Evolutionary conservation across 805 yeast genomes (phyloP).

Genomic region (Spathaspora sp.): DNA sequence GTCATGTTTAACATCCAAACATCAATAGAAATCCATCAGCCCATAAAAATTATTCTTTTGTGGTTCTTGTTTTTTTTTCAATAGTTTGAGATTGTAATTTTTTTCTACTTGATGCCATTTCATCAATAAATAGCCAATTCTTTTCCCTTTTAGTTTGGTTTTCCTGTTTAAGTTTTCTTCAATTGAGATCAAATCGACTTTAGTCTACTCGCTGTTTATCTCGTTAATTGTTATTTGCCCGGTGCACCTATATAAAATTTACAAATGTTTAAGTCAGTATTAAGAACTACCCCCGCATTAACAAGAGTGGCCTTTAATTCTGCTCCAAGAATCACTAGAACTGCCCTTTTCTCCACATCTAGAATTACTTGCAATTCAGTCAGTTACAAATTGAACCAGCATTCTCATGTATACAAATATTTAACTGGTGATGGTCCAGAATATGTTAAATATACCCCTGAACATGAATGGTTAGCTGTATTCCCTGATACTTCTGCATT

Average conservation of each 20-base stretch:
- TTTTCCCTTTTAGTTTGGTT: background rate
- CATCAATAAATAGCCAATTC: background rate
- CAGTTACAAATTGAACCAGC: slow-evolving; percentile 33
- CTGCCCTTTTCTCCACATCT: slow-evolving; percentile 6
- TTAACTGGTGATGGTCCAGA: slow-evolving; percentile 38
- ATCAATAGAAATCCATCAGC: background rate
- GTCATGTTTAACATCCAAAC: background rate
- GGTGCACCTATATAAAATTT: background rate
- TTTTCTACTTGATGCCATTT: background rate
- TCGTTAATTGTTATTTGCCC: background rate
- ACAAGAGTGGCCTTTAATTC: background rate
- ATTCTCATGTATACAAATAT: slow-evolving; percentile 38
- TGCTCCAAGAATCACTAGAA: background rate
- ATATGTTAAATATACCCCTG: slow-evolving; percentile 67
- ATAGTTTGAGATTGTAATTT: background rate
- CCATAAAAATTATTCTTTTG: background rate
- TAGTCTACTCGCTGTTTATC: background rate
- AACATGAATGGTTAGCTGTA: slow-evolving; percentile 93
- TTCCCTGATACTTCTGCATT: slow-evolving; percentile 80
- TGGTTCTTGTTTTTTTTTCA: background rate
- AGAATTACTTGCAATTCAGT: slow-evolving; percentile 22
- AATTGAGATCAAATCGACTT: background rate
- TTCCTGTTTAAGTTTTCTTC: background rate
- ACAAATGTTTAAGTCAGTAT: slow-evolving; percentile 7
- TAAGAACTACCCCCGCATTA: slow-evolving; percentile 4